Base-by-base conservation (phyloP, 2,329 filamentous ascomycete genomes). In the Pestalotiopsis sp. region DNA sequence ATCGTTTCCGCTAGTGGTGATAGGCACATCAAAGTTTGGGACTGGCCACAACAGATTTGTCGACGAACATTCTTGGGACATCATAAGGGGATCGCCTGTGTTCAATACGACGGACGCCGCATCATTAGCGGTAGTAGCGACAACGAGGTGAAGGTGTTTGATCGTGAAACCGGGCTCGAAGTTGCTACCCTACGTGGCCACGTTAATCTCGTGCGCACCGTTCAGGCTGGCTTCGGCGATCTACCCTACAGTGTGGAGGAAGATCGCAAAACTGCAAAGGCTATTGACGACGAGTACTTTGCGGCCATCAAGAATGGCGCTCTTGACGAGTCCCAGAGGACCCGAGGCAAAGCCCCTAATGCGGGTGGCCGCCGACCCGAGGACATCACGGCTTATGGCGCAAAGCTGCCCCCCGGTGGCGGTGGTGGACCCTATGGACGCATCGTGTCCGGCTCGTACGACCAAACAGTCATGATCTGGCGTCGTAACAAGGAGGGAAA, bases 61-160 rank as follows among this genome's bases (percentile, higher is more conserved):
- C 86, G 88, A 59, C 90, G 92, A 74, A 97, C 93, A 0, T 90
- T 97, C 41, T 86, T 93, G 52, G 96, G 95, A 1, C 96, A 99
- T 76, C 90, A 89, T 71, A 99, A 99, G 79, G 96, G 96, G 39
- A 98, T 99, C 74, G 96, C 96, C 2, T 99, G 96, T 78, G 95
- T 99, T 17, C 95, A 99, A 80, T 98, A 96, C 77, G 96, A 99
- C 77, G 94, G 94, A 31, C 90, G 93, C 64, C 90, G 96, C 23
- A 97, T 99, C 71, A 94, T 99, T 65, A 98, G 94, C 74, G 96
- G 96, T 2, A 98, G 95, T 79, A 98, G 95, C 74, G 96, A 99
- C 79, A 94, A 97, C 77, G 95, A 96, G 56, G 94, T 99, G 39
- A 94, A 96, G 73, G 96, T 99, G 23, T 99, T 97, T 78, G 96